Base-by-base conservation (phyloP, 2,329 filamentous ascomycete species). In the Lachnellula occidentalis region DNA sequence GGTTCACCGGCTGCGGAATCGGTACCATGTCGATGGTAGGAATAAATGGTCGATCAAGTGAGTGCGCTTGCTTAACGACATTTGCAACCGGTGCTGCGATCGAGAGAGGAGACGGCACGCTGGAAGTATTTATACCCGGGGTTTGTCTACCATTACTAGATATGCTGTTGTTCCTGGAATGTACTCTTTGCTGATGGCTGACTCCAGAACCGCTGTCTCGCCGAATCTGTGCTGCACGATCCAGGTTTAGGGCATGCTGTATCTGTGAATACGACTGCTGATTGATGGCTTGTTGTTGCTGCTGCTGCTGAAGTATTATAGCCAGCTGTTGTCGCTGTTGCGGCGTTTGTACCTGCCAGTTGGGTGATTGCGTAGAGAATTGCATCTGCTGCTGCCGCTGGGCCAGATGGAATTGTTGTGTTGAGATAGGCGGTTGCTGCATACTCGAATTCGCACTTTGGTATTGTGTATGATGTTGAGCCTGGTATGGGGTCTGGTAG, bases 1-100 rank as follows among this genome's bases (percentile, higher is more conserved):
- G 75, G 54, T 76, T 70, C 4, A 77, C 73, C 22, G 71, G 68
- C 34, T 72, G 72, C 55, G 72, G 69, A 3, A 71, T 58, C 22
- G 69, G 70, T 36, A 53, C 47, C 17, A 58, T 60, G 8, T 68
- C 69, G 1, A 61, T 56, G 17, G 62, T 68, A 45, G 75, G 76
- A 34, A 78, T 65, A 6, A 74, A 59, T 21, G 50, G 53, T 41
- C 59, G 57, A 46, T 60, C 47, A 14, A 64, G 52, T 19, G 51
- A 51, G 31, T 54, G 57, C 8, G 5, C 12, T 39, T 14, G n/a
- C 42, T 36, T 4, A 52, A 53, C 27, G 36, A 36, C 24, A 8
- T 11, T 39, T n/a, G 27, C n/a, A 34, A 6, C 34, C 21, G 41
- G 43, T 17, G 14, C 19, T 19, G 9, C 22, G n/a, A 11, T 14